Conservation (phyloP, 352 stramenopile species). For the Globisporangium rhizosaccharum region DNA sequence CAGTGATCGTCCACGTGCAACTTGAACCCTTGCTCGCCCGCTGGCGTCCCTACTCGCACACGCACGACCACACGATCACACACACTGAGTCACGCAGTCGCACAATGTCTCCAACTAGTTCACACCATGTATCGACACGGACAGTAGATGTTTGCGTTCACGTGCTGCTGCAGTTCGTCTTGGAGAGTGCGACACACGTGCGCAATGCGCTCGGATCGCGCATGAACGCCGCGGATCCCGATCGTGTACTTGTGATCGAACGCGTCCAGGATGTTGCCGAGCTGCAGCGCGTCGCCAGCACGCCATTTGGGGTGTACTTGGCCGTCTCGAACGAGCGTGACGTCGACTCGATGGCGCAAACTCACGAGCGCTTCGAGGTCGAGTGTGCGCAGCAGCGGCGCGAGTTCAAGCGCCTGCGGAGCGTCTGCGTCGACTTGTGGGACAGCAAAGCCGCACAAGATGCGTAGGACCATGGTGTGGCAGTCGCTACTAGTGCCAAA, state of each 20-base stretch:
- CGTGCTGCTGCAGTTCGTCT: constrained; percentile 22
- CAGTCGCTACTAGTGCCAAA: constrained; percentile 3
- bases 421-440: constrained; percentile 11
- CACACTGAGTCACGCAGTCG: background rate
- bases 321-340: constrained; percentile 22
- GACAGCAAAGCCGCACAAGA: constrained; percentile 17
- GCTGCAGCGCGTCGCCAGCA: background rate
- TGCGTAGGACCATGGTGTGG: constrained; percentile 5
- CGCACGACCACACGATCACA: background rate
- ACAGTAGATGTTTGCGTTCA: constrained; percentile 38
- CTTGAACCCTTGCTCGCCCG: constrained; percentile 24
- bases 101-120: no score
- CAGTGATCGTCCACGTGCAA: constrained; percentile 31
- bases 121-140: background rate
- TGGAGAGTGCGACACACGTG: constrained; percentile 15
- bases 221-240: constrained; percentile 28
- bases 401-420: background rate
- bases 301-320: constrained; percentile 13
- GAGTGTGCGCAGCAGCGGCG: constrained; percentile 5
- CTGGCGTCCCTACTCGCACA: constrained; percentile 21
- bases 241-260: constrained; percentile 20
- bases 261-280: constrained; percentile 16
- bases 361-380: constrained; percentile 6
- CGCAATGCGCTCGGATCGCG: constrained; percentile 13
- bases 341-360: constrained; percentile 21